A percentile compares a stretch with the other conserved stretches of the same genome.
Evolutionary conservation across 1,284 basidiomycete genomes (phyloP).

Genomic region (Psilocybe mexicana): DNA sequence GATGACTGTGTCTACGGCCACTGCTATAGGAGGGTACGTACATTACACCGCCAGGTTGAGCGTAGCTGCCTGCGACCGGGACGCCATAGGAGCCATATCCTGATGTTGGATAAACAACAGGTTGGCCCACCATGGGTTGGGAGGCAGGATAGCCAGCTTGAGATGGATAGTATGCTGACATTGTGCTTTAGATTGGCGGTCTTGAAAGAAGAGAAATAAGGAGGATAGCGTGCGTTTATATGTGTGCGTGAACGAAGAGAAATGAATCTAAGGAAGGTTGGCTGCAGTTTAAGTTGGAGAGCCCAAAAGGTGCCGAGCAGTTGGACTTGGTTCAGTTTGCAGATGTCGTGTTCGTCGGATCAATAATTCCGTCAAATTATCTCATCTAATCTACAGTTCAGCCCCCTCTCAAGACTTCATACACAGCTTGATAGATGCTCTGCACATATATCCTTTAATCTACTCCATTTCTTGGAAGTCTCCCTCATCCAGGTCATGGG

Average conservation of each 20-base stretch:
- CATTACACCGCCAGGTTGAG: constrained; percentile 28
- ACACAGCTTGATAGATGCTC: not conserved
- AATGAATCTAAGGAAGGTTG: too few relatives aligned
- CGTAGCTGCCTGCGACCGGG: constrained; percentile 27
- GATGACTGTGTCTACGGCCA: constrained; percentile 24
- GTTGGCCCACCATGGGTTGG: constrained; percentile 14
- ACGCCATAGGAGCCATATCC: constrained; percentile 26
- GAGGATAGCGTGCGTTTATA: constrained; percentile 11
- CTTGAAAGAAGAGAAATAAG: constrained; percentile 7
- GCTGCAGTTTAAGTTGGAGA: not conserved
- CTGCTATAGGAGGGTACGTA: constrained; percentile 27
- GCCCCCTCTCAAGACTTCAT: not conserved
- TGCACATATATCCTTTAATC: not conserved
- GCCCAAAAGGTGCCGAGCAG: constrained; percentile 9
- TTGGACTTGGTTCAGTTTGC: not conserved
- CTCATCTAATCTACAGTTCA: constrained; percentile 4
- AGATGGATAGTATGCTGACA: constrained; percentile 29
- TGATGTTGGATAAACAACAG: constrained; percentile 19
- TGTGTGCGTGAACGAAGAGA: not conserved
- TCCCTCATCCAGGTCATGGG: constrained; percentile 18
- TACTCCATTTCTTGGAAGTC: constrained; percentile 59
- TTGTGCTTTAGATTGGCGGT: constrained; percentile 16
- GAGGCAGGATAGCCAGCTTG: constrained; percentile 23
- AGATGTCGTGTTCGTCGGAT: not conserved
- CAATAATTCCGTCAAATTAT: not conserved